A percentile compares a stretch with the other conserved stretches of the same genome.
Evolutionary conservation across 441 rosid genomes (phyloP).

Genomic region (Populus hybrid): DNA sequence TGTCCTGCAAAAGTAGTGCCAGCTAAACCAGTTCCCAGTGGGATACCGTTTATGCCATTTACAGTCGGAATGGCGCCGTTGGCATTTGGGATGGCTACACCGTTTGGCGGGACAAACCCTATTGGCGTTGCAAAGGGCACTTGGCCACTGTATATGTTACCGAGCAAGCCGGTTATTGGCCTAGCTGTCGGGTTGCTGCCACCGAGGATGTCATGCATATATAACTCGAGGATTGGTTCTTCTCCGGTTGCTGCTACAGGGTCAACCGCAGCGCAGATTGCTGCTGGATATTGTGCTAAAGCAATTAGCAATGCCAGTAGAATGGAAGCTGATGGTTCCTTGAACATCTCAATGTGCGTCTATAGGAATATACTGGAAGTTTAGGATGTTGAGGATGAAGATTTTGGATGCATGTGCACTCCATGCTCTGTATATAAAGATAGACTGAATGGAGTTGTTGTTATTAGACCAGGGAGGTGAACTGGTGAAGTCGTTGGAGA

Average conservation of each 20-base stretch:
- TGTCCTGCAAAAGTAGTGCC: not conserved
- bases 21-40: slow-evolving; percentile 1
- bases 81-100: slow-evolving; percentile 1
- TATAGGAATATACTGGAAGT: not conserved
- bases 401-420: not conserved
- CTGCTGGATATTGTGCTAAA: not conserved
- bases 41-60: not conserved
- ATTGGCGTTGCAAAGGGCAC: not conserved
- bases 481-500: not conserved
- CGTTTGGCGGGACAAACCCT: not conserved
- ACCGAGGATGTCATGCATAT: not conserved
- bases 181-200: not conserved
- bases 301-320: not conserved
- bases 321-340: not conserved
- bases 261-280: not conserved
- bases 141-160: not conserved
- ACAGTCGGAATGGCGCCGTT: not conserved
- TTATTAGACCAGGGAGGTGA: not conserved
- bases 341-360: not conserved
- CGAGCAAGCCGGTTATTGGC: not conserved
- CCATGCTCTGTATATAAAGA: not conserved
- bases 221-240: not conserved
- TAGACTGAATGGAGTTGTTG: not conserved
- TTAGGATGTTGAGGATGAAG: not conserved
- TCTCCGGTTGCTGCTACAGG: not conserved